Base-by-base conservation (phyloP, 257 asterid species). In the Capsicum baccatum region DNA sequence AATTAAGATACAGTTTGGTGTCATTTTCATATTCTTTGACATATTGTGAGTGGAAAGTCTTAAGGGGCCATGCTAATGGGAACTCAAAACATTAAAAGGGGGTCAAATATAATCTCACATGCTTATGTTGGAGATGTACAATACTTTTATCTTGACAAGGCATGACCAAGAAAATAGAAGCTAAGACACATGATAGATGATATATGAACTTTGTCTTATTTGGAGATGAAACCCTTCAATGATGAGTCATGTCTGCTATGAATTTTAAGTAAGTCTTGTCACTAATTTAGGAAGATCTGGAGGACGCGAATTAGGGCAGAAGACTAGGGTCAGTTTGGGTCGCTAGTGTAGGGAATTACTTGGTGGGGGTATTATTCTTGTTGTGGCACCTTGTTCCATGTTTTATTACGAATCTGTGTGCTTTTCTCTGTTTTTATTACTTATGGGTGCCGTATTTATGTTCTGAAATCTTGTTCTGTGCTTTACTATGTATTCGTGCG, bases 71-170 rank as follows among this genome's bases (percentile, higher is more conserved):
- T 73, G 4, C 19, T 48, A 48, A 48, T 73, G 2, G 60, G 17
- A 73, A 48, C 60, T 73, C 42, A 52, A 73, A 37, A 73, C 80
- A 73, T 48, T 19, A 3, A 73, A 39, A 12, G 10, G 80, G 42
- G n/a, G 42, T 11, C 42, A 19, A 47, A 19, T 48, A 21, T 33
- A 48, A 19, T 48, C 60, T 73, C 80, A 73, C 80, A 73, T 73
- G 80, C 42, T 47, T 73, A 73, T 73, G 80, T 50, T 73, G 80
- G 80, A 10, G 60, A 70, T 69, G 56, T 42, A 69, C 55, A 42
- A 69, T 6, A 70, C 56, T 70, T 70, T 9, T 70, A 12, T 70
- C 19, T 73, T 19, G 80, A 48, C 60, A 73, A 73, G 50, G 9
- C n/a, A 19, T 73, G 80, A 42, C 60, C 80, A 48, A 12, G n/a